A percentile compares a stretch with the other conserved stretches of the same genome.
phyloP scores from a whole-genome alignment of 2,329 filamentous ascomycete species.

The Ciborinia camelliae region DNA sequence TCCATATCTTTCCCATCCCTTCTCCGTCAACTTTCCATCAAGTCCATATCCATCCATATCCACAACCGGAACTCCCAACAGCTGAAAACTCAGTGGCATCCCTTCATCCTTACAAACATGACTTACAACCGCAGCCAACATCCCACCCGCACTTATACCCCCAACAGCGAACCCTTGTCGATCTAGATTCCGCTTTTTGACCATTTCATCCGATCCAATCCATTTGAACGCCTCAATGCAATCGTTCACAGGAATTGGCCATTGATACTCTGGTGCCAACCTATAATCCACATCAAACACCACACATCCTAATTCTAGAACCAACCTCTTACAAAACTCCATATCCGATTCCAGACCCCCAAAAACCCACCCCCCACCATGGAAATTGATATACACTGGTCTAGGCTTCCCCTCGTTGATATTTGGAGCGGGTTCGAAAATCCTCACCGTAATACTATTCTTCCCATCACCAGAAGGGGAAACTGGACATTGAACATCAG shows the following conservation, averaged over 20 bases:
- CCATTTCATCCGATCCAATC: constrained; percentile 28
- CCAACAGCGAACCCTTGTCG: constrained; percentile 25
- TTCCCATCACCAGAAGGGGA: constrained; percentile 41
- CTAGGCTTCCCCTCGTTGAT: constrained; percentile 32
- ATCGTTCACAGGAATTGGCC: constrained; percentile 45
- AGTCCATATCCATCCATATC: constrained; percentile 24
- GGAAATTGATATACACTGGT: constrained; percentile 41
- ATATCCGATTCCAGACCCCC: constrained; percentile 41
- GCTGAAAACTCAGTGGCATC: constrained; percentile 26
- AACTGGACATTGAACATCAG: constrained; percentile 39
- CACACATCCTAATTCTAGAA: constrained; percentile 41
- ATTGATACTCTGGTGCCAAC: constrained; percentile 46
- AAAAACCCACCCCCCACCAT: constrained; percentile 42
- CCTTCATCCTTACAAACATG: constrained; percentile 25
- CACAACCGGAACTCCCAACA: constrained; percentile 24
- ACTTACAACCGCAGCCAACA: constrained; percentile 25
- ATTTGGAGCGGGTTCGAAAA: constrained; percentile 40
- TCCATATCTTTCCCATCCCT: constrained; percentile 20
- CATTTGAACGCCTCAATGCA: constrained; percentile 45
- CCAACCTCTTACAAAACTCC: constrained; percentile 43
- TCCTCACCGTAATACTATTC: constrained; percentile 39
- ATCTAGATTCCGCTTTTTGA: constrained; percentile 29
- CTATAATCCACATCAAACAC: constrained; percentile 45
- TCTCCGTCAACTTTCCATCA: constrained; percentile 11
- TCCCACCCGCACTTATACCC: constrained; percentile 26